Conservation (phyloP, 2,329 filamentous ascomycete genomes). For the Aspergillus uvarum region DNA sequence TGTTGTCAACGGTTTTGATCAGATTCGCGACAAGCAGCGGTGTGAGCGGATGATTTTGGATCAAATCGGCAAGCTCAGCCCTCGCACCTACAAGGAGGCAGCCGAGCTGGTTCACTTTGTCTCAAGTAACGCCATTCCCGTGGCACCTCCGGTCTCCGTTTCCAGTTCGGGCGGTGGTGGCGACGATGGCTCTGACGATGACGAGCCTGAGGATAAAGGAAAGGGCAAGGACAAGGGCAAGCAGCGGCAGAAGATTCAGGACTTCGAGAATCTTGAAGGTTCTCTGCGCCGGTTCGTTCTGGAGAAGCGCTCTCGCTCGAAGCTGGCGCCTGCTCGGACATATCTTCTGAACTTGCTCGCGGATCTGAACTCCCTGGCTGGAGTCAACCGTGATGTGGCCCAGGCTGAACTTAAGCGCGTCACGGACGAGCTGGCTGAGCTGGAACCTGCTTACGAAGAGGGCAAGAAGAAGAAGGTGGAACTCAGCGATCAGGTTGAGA, state of each 20-base stretch:
- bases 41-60: constrained; percentile 93
- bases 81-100: constrained; percentile 87
- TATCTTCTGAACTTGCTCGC: constrained; percentile 92
- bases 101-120: constrained; percentile 95
- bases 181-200: constrained; percentile 56
- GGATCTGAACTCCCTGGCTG: constrained; percentile 79
- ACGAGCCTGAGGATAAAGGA: constrained; percentile 49
- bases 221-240: constrained; percentile 83
- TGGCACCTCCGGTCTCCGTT: constrained; percentile 59
- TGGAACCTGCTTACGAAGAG: constrained; percentile 82
- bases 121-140: constrained; percentile 91
- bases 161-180: constrained; percentile 50
- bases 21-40: constrained; percentile 84
- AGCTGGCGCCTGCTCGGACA: constrained; percentile 91
- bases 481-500: constrained; percentile 77
- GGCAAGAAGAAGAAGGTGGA: constrained; percentile 77
- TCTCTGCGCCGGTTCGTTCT: constrained; percentile 89
- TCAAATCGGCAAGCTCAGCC: constrained; percentile 83
- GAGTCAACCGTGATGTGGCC: constrained; percentile 83
- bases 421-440: constrained; percentile 71
- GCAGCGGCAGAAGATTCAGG: constrained; percentile 83
- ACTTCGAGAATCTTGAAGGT: constrained; percentile 87
- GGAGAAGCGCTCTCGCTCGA: constrained; percentile 92
- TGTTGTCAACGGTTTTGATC: constrained; percentile 95
- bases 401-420: constrained; percentile 82